Percentiles rank a stretch among this genome's conserved stretches.
Conservation (phyloP, 176 grass and related monocot genomes). For the Juncus inflexus region DNA sequence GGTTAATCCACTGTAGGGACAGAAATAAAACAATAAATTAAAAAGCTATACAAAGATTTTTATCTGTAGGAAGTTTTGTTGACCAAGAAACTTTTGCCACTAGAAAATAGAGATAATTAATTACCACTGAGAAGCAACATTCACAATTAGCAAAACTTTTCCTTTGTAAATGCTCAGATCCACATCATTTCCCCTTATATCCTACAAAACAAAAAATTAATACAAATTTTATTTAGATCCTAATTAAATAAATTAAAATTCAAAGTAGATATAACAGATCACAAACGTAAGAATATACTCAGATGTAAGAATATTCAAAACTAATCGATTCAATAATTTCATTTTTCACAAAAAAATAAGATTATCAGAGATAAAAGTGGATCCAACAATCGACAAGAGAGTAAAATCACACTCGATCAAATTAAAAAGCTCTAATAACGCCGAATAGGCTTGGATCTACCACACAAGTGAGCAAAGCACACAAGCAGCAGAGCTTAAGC, state of each 20-base stretch:
- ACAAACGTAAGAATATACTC: not conserved
- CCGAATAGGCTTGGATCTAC: too few species aligned
- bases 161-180: slow-evolving; percentile 93
- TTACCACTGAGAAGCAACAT: slow-evolving; percentile 94
- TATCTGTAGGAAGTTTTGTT: not conserved
- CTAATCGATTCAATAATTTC: not conserved
- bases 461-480: not conserved
- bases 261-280: not conserved
- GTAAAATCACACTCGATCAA: too few species aligned
- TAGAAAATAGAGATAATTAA: not conserved
- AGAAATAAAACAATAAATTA: slow-evolving; percentile 5
- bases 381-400: too few species aligned
- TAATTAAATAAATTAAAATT: not conserved
- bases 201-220: slow-evolving; percentile 31
- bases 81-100: not conserved
- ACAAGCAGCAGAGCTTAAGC: too few species aligned
- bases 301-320: too few species aligned
- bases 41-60: not conserved
- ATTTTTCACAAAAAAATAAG: too few species aligned
- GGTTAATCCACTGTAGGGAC: slow-evolving; percentile 53
- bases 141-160: slow-evolving; percentile 84
- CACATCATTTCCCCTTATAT: slow-evolving; percentile 75
- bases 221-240: not conserved
- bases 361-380: too few species aligned
- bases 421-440: too few species aligned